These are phyloP conservation scores for Exophiala mesophila DNA, from an alignment of 2,329 filamentous ascomycete species.

Conservation along the genomic window DNA sequence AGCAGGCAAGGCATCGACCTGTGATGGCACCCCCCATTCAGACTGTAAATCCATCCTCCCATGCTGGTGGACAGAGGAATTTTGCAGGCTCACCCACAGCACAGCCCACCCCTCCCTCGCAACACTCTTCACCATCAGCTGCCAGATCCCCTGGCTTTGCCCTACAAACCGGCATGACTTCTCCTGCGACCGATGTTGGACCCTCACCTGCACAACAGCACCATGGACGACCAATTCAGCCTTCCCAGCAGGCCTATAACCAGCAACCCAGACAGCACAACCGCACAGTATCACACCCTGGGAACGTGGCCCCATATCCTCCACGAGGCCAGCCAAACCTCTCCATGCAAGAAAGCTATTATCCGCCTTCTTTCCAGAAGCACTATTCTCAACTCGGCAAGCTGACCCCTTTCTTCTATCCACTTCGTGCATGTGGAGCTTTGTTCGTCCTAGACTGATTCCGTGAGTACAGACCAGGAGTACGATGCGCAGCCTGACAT, in stretches of 20 bases:
- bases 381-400: slow-evolving; percentile 95
- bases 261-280: slow-evolving; percentile 34
- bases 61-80: slow-evolving; percentile 19
- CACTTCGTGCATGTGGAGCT: slow-evolving; percentile 49
- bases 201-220: slow-evolving; percentile 43
- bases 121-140: slow-evolving; percentile 62
- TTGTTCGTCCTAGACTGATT: slow-evolving; percentile 65
- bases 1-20: slow-evolving; percentile 32
- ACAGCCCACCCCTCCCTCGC: slow-evolving; percentile 77
- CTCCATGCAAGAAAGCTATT: slow-evolving; percentile 54
- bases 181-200: slow-evolving; percentile 51
- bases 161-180: slow-evolving; percentile 57
- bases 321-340: slow-evolving; percentile 29
- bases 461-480: slow-evolving; percentile 78
- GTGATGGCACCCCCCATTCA: slow-evolving; percentile 27
- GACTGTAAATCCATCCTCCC: slow-evolving; percentile 36
- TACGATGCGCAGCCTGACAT: slow-evolving; percentile 88
- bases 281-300: slow-evolving; percentile 29
- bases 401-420: slow-evolving; percentile 52
- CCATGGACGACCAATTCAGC: slow-evolving; percentile 45
- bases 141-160: slow-evolving; percentile 59
- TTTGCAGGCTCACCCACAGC: slow-evolving; percentile 26
- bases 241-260: slow-evolving; percentile 33
- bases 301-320: slow-evolving; percentile 34
- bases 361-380: slow-evolving; percentile 83